Evolutionary conservation across 805 yeast genomes (phyloP).

Genomic region (Candida peoriensis): DNA sequence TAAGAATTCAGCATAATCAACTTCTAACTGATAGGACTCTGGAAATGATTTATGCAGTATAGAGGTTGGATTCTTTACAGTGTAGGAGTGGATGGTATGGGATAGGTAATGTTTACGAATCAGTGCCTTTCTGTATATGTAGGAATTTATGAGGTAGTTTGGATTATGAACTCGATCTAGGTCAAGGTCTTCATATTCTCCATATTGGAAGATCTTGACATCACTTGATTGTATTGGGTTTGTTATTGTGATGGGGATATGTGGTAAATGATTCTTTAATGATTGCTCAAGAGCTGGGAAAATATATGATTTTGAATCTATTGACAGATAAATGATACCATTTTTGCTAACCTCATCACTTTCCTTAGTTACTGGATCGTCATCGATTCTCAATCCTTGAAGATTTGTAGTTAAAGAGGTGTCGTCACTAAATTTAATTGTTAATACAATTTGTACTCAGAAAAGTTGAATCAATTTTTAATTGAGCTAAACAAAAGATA

Average conservation of each 20-base stretch:
- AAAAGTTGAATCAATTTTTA: no score
- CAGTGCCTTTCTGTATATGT: conserved; percentile 82
- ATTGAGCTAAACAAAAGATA: no score
- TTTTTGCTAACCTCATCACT: no score
- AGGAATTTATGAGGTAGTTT: conserved; percentile 65
- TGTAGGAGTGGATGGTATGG: conserved; percentile 72
- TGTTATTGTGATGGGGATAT: conserved; percentile 21
- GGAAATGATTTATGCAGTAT: conserved; percentile 60
- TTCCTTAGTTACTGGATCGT: no score
- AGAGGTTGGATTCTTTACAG: conserved; percentile 70
- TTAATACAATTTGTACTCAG: background rate
- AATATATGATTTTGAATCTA: conserved; percentile 35
- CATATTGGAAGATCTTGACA: conserved; percentile 61
- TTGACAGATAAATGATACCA: conserved; percentile 24
- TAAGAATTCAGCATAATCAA: conserved; percentile 92
- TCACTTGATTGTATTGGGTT: conserved; percentile 2
- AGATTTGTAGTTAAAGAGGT: background rate
- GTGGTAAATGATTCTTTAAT: conserved; percentile 28
- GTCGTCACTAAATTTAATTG: background rate
- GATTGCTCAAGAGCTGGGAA: conserved; percentile 33
- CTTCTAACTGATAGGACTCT: conserved; percentile 71
- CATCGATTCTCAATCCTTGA: background rate
- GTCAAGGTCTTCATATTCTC: conserved; percentile 86
- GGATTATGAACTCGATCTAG: conserved; percentile 54
- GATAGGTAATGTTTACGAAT: conserved; percentile 87